Evolutionary conservation across 1,284 basidiomycete species (phyloP).

Genomic region (Trichosporon asahii): DNA sequence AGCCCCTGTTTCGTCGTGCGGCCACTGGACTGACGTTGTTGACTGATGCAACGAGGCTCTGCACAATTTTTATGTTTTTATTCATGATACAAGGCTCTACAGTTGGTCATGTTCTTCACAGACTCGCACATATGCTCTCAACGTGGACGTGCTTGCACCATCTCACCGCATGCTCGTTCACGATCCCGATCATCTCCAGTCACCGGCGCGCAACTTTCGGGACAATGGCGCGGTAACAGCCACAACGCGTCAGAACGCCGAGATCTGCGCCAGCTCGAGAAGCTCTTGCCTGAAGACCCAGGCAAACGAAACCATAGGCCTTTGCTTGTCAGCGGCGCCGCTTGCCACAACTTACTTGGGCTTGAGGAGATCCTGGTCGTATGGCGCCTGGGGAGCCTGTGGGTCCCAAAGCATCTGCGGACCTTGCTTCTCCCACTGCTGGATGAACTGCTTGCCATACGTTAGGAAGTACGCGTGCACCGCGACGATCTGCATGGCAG

Average conservation of each 20-base stretch:
- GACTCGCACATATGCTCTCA: too few relatives aligned
- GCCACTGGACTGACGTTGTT: not conserved
- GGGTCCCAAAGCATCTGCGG: constrained; percentile 10
- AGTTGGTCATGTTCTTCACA: not conserved
- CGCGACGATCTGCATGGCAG: constrained; percentile 33
- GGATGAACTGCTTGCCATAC: constrained; percentile 34
- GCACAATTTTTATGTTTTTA: too few relatives aligned
- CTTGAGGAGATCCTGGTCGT: constrained; percentile 25
- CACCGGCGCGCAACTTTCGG: too few relatives aligned
- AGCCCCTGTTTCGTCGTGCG: not conserved
- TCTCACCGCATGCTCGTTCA: too few relatives aligned
- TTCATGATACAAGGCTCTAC: not conserved
- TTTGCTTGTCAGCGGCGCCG: constrained; percentile 16
- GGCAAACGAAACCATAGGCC: constrained; percentile 46
- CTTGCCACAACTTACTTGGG: constrained; percentile 23
- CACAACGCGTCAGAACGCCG: not conserved
- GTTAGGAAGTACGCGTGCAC: constrained; percentile 43
- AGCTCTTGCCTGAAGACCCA: constrained; percentile 46
- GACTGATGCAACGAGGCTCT: too few relatives aligned
- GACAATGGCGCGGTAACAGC: too few relatives aligned
- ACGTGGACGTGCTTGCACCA: too few relatives aligned
- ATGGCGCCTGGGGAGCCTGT: constrained; percentile 14
- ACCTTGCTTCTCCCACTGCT: constrained; percentile 32
- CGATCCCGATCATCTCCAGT: too few relatives aligned
- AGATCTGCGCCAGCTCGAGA: constrained; percentile 26